Percentiles rank a stretch among this genome's conserved stretches.
phyloP scores from a whole-genome alignment of 352 stramenopile genomes.

The Phytopythium litorale region DNA sequence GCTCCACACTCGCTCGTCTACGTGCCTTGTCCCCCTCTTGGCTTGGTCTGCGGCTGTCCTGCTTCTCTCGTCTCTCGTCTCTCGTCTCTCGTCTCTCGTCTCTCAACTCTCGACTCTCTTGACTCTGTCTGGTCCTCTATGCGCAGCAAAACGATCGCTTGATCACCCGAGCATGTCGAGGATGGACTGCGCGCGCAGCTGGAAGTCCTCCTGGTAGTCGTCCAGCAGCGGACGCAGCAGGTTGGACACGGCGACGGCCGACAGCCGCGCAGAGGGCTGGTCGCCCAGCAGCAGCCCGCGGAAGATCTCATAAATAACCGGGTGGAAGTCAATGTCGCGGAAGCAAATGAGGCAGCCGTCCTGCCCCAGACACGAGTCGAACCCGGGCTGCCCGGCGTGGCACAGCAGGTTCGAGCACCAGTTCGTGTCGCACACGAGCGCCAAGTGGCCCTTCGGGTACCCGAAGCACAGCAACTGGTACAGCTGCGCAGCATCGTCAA shows the following conservation, averaged over 20 bases:
- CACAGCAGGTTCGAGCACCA: slow-evolving; percentile 66
- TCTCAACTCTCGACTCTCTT: neutral
- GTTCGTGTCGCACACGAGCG: slow-evolving; percentile 71
- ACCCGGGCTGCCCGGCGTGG: slow-evolving; percentile 40
- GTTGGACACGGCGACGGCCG: slow-evolving; percentile 41
- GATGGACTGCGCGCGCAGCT: slow-evolving; percentile 37
- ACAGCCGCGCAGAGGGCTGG: slow-evolving; percentile 46
- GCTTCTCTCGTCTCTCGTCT: too few species aligned
- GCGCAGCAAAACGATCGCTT: neutral
- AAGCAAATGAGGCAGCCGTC: slow-evolving; percentile 82
- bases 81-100: neutral
- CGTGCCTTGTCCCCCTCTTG: neutral
- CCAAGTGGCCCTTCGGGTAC: slow-evolving; percentile 74
- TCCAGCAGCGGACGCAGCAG: slow-evolving; percentile 55
- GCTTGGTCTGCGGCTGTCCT: too few species aligned
- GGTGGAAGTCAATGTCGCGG: slow-evolving; percentile 68
- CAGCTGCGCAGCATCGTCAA: slow-evolving; percentile 26
- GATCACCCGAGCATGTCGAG: slow-evolving; percentile 34
- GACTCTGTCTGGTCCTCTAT: neutral
- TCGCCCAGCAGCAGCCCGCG: slow-evolving; percentile 48
- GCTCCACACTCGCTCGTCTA: neutral
- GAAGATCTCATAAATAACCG: slow-evolving; percentile 74
- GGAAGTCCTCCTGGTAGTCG: slow-evolving; percentile 61
- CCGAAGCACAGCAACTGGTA: slow-evolving; percentile 81
- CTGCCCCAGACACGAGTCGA: slow-evolving; percentile 39